A percentile compares a stretch with the other conserved stretches of the same genome.
Conservation (phyloP, 2,329 filamentous ascomycete species). For the Cladosporium sp. region DNA sequence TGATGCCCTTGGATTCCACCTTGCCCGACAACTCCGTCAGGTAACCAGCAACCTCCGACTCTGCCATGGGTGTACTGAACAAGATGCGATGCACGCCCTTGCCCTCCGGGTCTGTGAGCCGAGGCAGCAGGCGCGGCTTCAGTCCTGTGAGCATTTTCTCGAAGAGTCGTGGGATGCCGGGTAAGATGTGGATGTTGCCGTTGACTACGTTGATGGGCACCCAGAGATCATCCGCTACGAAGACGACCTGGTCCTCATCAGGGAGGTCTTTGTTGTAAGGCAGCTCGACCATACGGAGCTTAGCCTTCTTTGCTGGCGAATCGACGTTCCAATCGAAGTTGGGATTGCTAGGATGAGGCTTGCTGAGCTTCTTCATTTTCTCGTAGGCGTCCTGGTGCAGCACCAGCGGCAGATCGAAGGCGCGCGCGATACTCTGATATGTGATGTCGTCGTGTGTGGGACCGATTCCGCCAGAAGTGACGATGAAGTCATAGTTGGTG, state of each 20-base stretch:
- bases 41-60: slow-evolving; percentile 79
- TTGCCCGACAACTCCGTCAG: slow-evolving; percentile 72
- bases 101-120: slow-evolving; percentile 72
- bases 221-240: slow-evolving; percentile 78
- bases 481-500: slow-evolving; percentile 83
- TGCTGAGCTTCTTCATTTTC: slow-evolving; percentile 78
- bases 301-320: slow-evolving; percentile 71
- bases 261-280: slow-evolving; percentile 64
- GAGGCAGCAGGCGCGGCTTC: slow-evolving; percentile 64
- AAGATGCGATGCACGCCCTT: slow-evolving; percentile 74
- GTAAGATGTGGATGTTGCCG: slow-evolving; percentile 87
- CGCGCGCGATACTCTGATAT: slow-evolving; percentile 88
- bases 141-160: slow-evolving; percentile 72
- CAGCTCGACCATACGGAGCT: slow-evolving; percentile 84
- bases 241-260: slow-evolving; percentile 68
- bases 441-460: slow-evolving; percentile 98
- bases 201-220: slow-evolving; percentile 86
- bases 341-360: slow-evolving; percentile 65
- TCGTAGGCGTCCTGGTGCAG: slow-evolving; percentile 72
- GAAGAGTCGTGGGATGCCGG: slow-evolving; percentile 82
- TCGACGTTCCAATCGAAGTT: slow-evolving; percentile 82
- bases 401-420: slow-evolving; percentile 70
- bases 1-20: slow-evolving; percentile 72
- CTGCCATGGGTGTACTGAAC: slow-evolving; percentile 80
- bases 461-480: slow-evolving; percentile 92